Evolutionary conservation across 164 flowering plant genomes (phyloP).

Genomic region (Aristolochia contorta): DNA sequence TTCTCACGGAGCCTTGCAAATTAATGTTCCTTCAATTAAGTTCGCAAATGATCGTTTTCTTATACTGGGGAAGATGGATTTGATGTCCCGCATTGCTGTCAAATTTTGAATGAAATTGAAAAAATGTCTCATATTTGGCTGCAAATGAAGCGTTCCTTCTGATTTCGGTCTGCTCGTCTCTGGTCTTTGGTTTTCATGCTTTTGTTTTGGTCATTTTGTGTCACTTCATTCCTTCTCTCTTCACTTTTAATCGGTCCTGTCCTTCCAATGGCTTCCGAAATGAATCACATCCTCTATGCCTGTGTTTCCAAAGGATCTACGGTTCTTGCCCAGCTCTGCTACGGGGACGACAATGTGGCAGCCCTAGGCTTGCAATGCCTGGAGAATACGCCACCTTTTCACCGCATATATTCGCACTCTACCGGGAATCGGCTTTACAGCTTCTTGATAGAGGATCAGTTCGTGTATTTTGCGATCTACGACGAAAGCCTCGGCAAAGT

Average conservation of each 20-base stretch:
- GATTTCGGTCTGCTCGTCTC: neutral
- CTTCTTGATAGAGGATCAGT: conserved; percentile 20
- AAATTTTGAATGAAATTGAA: too few species aligned
- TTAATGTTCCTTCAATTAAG: too few species aligned
- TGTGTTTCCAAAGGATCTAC: conserved; percentile 15
- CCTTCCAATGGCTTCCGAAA: conserved; percentile 7
- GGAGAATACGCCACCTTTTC: conserved; percentile 12
- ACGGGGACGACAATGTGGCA: conserved; percentile 13
- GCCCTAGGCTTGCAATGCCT: conserved; percentile 19
- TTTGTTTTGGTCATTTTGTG: neutral
- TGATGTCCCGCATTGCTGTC: too few species aligned
- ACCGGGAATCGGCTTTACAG: conserved; percentile 9
- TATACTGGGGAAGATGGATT: too few species aligned
- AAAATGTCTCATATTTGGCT: too few species aligned
- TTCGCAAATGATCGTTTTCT: too few species aligned
- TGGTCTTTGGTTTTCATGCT: neutral
- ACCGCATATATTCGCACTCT: conserved; percentile 16
- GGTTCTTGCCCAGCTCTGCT: conserved; percentile 15
- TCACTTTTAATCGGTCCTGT: neutral
- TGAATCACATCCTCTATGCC: conserved; percentile 14
- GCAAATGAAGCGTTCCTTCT: neutral
- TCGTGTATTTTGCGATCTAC: conserved; percentile 17
- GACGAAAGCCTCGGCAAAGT: conserved; percentile 10
- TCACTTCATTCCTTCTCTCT: neutral
- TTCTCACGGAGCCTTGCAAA: too few species aligned